A percentile compares a stretch with the other conserved stretches of the same genome.
phyloP scores from a whole-genome alignment of 352 stramenopile genomes.

The Pythium scleroteichum region DNA sequence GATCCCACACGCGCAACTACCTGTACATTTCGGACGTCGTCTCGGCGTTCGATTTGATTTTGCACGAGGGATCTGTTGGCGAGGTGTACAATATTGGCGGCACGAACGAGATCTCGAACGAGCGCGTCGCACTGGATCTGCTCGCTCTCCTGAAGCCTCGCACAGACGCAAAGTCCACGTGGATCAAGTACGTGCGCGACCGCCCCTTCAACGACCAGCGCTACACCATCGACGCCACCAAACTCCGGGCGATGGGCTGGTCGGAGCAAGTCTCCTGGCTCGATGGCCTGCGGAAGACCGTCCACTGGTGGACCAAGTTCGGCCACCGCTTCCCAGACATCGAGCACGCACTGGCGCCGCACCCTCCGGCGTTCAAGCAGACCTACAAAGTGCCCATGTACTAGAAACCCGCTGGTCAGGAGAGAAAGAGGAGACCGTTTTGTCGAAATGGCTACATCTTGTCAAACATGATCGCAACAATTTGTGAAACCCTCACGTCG shows the following conservation, averaged over 20 bases:
- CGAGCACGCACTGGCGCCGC: constrained; percentile 77
- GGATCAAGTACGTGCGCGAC: constrained; percentile 81
- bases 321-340: constrained; percentile 84
- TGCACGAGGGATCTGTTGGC: constrained; percentile 91
- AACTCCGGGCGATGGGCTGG: constrained; percentile 93
- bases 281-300: constrained; percentile 90
- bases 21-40: constrained; percentile 98
- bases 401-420: too few relatives aligned
- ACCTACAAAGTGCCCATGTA: constrained; percentile 40
- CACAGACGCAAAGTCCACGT: constrained; percentile 49
- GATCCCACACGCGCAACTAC: constrained; percentile 96
- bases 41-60: constrained; percentile 94
- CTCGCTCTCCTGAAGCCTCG: constrained; percentile 59
- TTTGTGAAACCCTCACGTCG: too few relatives aligned
- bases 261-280: constrained; percentile 90
- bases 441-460: neutral
- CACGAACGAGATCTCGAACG: constrained; percentile 60
- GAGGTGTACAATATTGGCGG: constrained; percentile 98
- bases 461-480: neutral
- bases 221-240: constrained; percentile 95
- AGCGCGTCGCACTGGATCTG: constrained; percentile 89
- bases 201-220: constrained; percentile 98
- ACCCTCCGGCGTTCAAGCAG: constrained; percentile 80
- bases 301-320: constrained; percentile 89
- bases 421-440: too few relatives aligned